Base-by-base conservation (phyloP, 257 asterid species). In the Buddleja alternifolia region DNA sequence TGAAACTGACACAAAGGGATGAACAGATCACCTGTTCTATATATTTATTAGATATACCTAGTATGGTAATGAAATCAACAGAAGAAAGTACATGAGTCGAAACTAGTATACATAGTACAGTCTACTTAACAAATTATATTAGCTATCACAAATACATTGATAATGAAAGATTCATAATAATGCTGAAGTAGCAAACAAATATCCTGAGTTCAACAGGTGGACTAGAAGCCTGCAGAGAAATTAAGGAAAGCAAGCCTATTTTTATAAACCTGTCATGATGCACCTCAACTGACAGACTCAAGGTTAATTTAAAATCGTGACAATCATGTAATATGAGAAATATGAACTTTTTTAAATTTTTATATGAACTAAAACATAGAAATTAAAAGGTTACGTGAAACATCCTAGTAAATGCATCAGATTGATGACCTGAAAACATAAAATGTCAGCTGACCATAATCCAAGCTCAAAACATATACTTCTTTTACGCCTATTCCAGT, bases 361-460 rank as follows among this genome's bases (percentile, higher is more conserved):
- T 29, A 56, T 45, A 14, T 41, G 52, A 20, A 59, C 42, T 50
- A 21, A 51, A 61, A 15, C 14, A 14, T 50, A 74, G 61, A 73
- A n/a, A 23, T 16, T 34, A 47, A 63, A 66, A 60, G 66, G 40
- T 7, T 40, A 41, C 39, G 14, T 21, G 48, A 37, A 5, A 24
- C 12, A 10, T 60, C 60, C 72, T 62, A 73, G 53, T 50, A 44
- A 51, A 34, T 39, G 59, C 76, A 71, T 62, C 8, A 57, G 53
- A 71, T 14, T 58, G 48, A 51, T 66, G 68, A 93, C 99, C 99
- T 93, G 99, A 25, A 93, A 78, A 74, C 99, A 93, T 71, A 90
- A 67, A 82, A 93, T 85, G 80, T 93, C 97, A 75, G 99, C 88
- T 67, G 99, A 90, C 99, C 99, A 93, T 51, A 91, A 86, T 75